These are phyloP conservation scores for Neopestalotiopsis clavispora DNA, from an alignment of 2,329 filamentous ascomycete genomes.

Conservation along the genomic window DNA sequence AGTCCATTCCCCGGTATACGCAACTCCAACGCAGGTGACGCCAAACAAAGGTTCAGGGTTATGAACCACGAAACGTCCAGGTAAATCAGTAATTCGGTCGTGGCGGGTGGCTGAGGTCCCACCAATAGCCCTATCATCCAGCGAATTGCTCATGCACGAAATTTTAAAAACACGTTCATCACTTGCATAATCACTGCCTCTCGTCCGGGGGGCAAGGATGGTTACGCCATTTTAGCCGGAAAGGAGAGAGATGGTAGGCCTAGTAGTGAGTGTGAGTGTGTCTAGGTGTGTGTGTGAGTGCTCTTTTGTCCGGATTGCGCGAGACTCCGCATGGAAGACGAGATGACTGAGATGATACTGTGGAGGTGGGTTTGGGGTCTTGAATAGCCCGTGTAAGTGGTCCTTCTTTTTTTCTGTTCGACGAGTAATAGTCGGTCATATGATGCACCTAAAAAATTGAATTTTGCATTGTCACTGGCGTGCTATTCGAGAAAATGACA, in stretches of 20 bases:
- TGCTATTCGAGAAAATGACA: background rate
- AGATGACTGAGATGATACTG: background rate
- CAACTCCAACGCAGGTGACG: background rate
- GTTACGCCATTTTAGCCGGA: slow-evolving; percentile 7
- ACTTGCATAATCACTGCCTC: slow-evolving; percentile 6
- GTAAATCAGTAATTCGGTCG: background rate
- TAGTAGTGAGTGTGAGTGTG: too few species aligned
- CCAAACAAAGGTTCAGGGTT: background rate
- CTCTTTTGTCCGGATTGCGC: background rate
- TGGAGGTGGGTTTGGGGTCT: background rate
- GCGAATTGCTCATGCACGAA: background rate
- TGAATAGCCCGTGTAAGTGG: background rate
- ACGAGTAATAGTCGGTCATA: background rate
- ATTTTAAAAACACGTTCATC: background rate
- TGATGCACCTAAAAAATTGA: background rate
- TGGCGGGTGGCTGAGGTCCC: background rate
- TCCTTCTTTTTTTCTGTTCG: background rate
- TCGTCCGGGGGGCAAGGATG: background rate
- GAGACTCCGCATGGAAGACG: background rate
- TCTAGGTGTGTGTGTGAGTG: background rate
- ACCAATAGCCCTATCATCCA: background rate
- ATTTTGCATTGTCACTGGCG: background rate
- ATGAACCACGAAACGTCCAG: background rate
- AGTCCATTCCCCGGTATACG: background rate
- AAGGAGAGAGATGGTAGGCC: background rate